phyloP scores from a whole-genome alignment of 2,329 filamentous ascomycete genomes.

The Penicillium sp. region DNA sequence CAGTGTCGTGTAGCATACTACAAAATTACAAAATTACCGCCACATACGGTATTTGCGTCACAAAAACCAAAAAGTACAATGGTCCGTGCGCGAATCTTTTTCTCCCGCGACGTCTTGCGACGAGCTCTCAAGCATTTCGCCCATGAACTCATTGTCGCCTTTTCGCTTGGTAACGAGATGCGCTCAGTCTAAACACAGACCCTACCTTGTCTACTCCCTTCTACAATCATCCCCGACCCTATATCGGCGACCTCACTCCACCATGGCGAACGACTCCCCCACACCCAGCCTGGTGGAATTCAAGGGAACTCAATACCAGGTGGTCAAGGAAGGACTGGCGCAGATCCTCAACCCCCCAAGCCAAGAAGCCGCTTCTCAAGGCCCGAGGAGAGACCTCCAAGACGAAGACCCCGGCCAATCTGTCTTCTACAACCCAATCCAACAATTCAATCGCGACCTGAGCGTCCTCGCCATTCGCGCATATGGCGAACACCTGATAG shows the following conservation, averaged over 20 bases:
- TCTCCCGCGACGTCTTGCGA: conserved; percentile 11
- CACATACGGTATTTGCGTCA: no score
- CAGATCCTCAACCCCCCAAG: conserved; percentile 64
- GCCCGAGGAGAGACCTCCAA: conserved; percentile 45
- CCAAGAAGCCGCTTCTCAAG: conserved; percentile 44
- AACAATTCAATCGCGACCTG: conserved; percentile 96
- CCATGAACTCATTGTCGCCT: conserved; percentile 17
- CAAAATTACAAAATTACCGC: no score
- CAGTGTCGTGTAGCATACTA: no score
- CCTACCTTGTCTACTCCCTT: neutral
- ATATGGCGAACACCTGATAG: conserved; percentile 69
- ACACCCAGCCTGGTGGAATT: conserved; percentile 40
- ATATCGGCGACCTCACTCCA: conserved; percentile 10
- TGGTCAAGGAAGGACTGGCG: conserved; percentile 67
- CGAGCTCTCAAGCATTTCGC: conserved; percentile 9
- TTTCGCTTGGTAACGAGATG: conserved; percentile 10
- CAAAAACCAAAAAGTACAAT: neutral
- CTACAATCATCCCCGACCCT: neutral
- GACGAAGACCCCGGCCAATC: conserved; percentile 66
- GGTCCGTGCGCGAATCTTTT: conserved; percentile 27
- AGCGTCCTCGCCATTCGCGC: conserved; percentile 90
- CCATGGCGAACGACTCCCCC: conserved; percentile 19
- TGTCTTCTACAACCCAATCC: conserved; percentile 98
- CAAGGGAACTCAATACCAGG: conserved; percentile 57
- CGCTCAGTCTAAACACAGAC: neutral